Evolutionary conservation across 2,329 filamentous ascomycete genomes (phyloP).

Genomic region (Knufia petricola): DNA sequence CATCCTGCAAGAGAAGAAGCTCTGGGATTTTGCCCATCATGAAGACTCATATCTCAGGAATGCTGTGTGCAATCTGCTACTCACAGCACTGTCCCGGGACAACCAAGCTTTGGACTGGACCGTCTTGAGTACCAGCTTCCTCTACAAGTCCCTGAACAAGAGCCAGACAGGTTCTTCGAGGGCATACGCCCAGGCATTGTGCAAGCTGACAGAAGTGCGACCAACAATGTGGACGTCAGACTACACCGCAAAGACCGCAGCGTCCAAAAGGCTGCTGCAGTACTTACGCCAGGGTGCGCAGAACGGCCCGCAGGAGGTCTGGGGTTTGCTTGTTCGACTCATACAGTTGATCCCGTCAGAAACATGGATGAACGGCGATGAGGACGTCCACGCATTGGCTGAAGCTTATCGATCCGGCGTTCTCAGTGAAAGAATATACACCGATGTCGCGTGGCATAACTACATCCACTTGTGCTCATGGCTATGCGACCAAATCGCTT

Average conservation of each 20-base stretch:
- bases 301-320: conserved; percentile 61
- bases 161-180: conserved; percentile 65
- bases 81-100: conserved; percentile 41
- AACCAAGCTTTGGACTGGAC: conserved; percentile 49
- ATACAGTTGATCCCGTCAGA: conserved; percentile 47
- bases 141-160: conserved; percentile 63
- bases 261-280: conserved; percentile 50
- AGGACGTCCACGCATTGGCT: conserved; percentile 53
- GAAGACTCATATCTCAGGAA: conserved; percentile 49
- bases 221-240: conserved; percentile 65
- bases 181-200: conserved; percentile 59
- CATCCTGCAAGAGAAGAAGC: conserved; percentile 51
- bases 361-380: conserved; percentile 38
- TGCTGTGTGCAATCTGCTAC: conserved; percentile 48
- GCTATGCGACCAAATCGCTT: conserved; percentile 40
- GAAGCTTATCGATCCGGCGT: conserved; percentile 62
- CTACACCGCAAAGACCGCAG: conserved; percentile 49
- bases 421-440: conserved; percentile 48
- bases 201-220: conserved; percentile 53
- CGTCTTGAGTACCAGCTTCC: conserved; percentile 56
- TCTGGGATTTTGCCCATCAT: conserved; percentile 52
- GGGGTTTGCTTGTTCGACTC: conserved; percentile 57
- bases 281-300: conserved; percentile 82
- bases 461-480: conserved; percentile 59
- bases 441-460: conserved; percentile 60